Evolutionary conservation across 2,329 filamentous ascomycete species (phyloP), one percentile per base, ranked within the genome.

Genomic region (Aspergillus luchuensis): DNA sequence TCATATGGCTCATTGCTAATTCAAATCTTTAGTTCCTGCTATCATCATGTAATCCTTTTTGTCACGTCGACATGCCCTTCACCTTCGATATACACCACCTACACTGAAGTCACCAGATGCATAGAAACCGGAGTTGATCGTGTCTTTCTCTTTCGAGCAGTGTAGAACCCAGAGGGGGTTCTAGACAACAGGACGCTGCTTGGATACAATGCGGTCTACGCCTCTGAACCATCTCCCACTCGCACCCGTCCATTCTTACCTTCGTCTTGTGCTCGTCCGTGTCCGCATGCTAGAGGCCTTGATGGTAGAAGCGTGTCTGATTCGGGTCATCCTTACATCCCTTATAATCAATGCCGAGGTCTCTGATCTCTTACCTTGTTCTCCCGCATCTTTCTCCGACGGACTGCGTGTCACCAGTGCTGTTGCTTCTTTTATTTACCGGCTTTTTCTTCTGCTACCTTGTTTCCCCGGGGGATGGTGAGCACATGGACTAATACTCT

Each of bases 1-100:
- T 19, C 6, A 10, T 6, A 25, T 47, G n/a, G 13, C 7, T 30
- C 21, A 10, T 51, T 17, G 28, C 15, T 58, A 43, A 59, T 61
- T 66, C 39, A 25, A 7, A 25, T 30, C 21, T 28, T 8, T 43
- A 81, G 79, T 80, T 64, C 79, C 79, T 56, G 78, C 79, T 15
- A 81, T 81, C 65, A 81, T 81, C 72, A 81, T 81, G 79, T 81
- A 78, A 79, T 70, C 61, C 54, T 57, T 30, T 30, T 30, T 51
- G 60, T 72, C 69, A 71, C 64, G 69, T 71, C 69, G 68, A 64
- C 63, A 71, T 63, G 67, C 63, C 67, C 64, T 65, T 56, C 63
- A 66, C 61, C 59, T 60, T 63, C 60, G 33, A 59, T 69, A 63
- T 64, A 59, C 60, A 53, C 59, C 63, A 39, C 63, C 67, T 62